phyloP scores from a whole-genome alignment of 2,329 filamentous ascomycete species.

The Hypomyces rosellus region DNA sequence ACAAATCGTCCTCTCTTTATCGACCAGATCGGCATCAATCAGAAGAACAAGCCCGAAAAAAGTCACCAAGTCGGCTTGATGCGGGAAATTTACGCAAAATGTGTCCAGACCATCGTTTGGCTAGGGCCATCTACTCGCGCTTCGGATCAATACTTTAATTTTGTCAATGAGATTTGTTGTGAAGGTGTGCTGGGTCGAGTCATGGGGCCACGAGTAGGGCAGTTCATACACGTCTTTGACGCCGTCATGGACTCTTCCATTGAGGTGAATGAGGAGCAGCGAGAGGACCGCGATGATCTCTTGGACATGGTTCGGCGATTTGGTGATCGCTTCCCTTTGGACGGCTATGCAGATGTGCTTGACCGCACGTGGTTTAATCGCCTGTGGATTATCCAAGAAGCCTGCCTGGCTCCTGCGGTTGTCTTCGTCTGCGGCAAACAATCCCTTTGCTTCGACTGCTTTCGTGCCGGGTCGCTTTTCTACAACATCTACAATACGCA shows the following conservation, averaged over 20 bases:
- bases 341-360: conserved; percentile 22
- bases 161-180: conserved; percentile 11
- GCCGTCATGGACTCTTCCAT: conserved; percentile 22
- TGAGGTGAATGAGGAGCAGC: conserved; percentile 13
- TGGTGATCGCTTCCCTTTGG: conserved; percentile 19
- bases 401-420: conserved; percentile 19
- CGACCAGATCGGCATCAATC: conserved; percentile 29
- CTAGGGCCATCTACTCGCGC: conserved; percentile 19
- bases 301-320: conserved; percentile 18
- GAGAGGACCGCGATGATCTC: conserved; percentile 23
- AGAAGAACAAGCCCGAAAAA: conserved; percentile 19
- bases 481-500: conserved; percentile 25
- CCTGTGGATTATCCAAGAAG: conserved; percentile 31
- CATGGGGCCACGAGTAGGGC: conserved; percentile 17
- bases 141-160: conserved; percentile 18
- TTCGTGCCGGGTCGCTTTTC: conserved; percentile 21
- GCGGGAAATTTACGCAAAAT: conserved; percentile 23
- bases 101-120: conserved; percentile 21
- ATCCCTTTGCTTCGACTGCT: conserved; percentile 20
- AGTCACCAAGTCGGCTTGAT: conserved; percentile 23
- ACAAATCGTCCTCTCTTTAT: conserved; percentile 20
- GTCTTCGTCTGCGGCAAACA: conserved; percentile 23
- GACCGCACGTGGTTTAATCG: conserved; percentile 25
- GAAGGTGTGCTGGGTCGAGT: conserved; percentile 19
- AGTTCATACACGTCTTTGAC: conserved; percentile 22